Evolutionary conservation across 495 filamentous ascomycete genomes (phyloP).

Genomic region (Penicillium silybi): DNA sequence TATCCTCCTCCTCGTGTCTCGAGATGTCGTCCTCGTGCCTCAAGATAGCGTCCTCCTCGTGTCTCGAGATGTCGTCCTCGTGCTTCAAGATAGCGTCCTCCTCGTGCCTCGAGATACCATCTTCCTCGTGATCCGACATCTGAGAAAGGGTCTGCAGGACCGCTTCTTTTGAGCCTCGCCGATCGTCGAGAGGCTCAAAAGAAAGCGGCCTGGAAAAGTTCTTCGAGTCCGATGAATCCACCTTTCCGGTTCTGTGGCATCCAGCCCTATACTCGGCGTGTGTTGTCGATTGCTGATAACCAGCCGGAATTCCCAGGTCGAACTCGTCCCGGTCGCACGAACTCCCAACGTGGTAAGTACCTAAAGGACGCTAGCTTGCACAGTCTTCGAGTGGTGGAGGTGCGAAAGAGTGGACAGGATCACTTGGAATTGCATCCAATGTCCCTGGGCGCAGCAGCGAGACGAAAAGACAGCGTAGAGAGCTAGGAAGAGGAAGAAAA

Average conservation of each 20-base stretch:
- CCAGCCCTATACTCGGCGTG: not conserved
- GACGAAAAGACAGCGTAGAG: slow-evolving; percentile 16
- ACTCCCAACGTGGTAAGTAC: slow-evolving; percentile 9
- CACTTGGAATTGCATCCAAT: slow-evolving; percentile 24
- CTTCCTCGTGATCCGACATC: slow-evolving; percentile 21
- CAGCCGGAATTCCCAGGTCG: not conserved
- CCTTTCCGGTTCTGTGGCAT: not conserved
- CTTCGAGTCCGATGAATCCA: not conserved
- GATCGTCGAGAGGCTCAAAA: not conserved
- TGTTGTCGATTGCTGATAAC: not conserved
- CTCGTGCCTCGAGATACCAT: slow-evolving; percentile 4
- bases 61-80: slow-evolving; percentile 4
- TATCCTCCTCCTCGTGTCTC: slow-evolving; percentile 6
- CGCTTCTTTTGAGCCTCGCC: not conserved
- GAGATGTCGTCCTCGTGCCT: slow-evolving; percentile 7
- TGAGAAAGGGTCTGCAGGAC: not conserved
- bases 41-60: slow-evolving; percentile 6
- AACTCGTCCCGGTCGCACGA: not conserved
- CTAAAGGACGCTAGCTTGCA: not conserved
- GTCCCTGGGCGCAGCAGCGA: slow-evolving; percentile 16
- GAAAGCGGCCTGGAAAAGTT: not conserved
- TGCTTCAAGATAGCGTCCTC: too few species aligned
- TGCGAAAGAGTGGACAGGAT: slow-evolving; percentile 28
- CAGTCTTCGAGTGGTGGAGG: slow-evolving; percentile 13
- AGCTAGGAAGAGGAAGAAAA: slow-evolving; percentile 6